Conservation (phyloP, 331 rosid species). For the Erythrophleum ivorense region DNA sequence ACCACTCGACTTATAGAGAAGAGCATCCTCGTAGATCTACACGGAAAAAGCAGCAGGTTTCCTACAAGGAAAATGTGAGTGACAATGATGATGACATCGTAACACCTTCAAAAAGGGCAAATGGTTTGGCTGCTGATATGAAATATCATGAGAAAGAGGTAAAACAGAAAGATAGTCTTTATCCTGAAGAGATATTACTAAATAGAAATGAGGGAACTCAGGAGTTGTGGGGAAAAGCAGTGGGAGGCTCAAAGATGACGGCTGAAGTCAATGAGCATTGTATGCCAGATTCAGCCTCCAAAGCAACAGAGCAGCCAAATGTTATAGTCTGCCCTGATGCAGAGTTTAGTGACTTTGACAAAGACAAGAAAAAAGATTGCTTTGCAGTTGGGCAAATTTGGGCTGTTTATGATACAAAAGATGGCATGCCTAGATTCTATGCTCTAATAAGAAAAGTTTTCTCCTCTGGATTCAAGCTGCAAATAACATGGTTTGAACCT, state of each 20-base stretch:
- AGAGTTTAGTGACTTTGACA: constrained; percentile 77
- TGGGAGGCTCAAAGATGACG: constrained; percentile 32
- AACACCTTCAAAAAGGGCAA: constrained; percentile 47
- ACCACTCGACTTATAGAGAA: constrained; percentile 35
- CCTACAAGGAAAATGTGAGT: constrained; percentile 73
- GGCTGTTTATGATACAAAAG: constrained; percentile 76
- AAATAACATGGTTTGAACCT: constrained; percentile 79
- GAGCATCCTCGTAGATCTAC: constrained; percentile 62
- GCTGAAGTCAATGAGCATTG: constrained; percentile 45
- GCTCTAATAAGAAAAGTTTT: constrained; percentile 66
- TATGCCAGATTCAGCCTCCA: constrained; percentile 36
- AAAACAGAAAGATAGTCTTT: constrained; percentile 41
- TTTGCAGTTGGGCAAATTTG: constrained; percentile 80
- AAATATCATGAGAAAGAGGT: constrained; percentile 42
- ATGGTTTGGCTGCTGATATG: constrained; percentile 41
- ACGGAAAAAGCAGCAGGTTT: constrained; percentile 62
- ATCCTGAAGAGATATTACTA: constrained; percentile 43
- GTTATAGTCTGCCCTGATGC: constrained; percentile 58
- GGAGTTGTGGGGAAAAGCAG: constrained; percentile 36
- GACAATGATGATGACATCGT: constrained; percentile 49
- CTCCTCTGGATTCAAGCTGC: constrained; percentile 69
- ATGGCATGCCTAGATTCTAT: constrained; percentile 92
- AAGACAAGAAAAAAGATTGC: constrained; percentile 50
- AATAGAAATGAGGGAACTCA: constrained; percentile 40
- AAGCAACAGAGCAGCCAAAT: constrained; percentile 33